A percentile compares a stretch with the other conserved stretches of the same genome.
Evolutionary conservation across 2,329 filamentous ascomycete species (phyloP).

Genomic region (Penicillium psychrosexuale): DNA sequence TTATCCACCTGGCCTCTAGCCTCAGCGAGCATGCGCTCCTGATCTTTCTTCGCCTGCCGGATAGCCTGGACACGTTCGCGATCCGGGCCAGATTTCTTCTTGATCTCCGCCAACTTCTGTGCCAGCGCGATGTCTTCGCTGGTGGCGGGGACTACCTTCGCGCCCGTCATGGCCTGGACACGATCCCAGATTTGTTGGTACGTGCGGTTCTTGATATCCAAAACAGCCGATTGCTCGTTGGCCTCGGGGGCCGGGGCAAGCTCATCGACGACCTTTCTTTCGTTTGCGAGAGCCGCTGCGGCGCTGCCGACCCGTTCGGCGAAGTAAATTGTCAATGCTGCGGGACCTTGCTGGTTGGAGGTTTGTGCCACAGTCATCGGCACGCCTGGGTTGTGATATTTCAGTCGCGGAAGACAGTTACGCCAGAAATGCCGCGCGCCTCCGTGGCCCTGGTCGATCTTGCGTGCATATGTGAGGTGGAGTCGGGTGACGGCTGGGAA

Average conservation of each 20-base stretch:
- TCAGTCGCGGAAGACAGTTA: constrained; percentile 75
- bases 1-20: constrained; percentile 46
- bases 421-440: constrained; percentile 80
- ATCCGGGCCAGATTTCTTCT: constrained; percentile 39
- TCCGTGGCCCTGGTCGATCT: constrained; percentile 40
- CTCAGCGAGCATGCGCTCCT: constrained; percentile 45
- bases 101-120: constrained; percentile 36
- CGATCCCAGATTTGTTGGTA: constrained; percentile 44
- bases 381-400: constrained; percentile 87
- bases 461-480: constrained; percentile 45
- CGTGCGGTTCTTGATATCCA: constrained; percentile 41
- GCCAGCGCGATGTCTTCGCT: constrained; percentile 37
- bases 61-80: constrained; percentile 37
- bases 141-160: constrained; percentile 34
- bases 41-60: constrained; percentile 45
- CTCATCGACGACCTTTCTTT: constrained; percentile 28
- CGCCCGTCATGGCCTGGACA: constrained; percentile 42
- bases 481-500: constrained; percentile 42
- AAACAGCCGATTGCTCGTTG: constrained; percentile 33
- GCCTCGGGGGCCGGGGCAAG: constrained; percentile 33
- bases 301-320: constrained; percentile 32
- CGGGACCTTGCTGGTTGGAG: constrained; percentile 46
- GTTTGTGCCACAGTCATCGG: constrained; percentile 78
- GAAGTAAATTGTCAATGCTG: constrained; percentile 45
- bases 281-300: constrained; percentile 23